Percentiles rank a stretch among this genome's conserved stretches.
Evolutionary conservation across 495 filamentous ascomycete genomes (phyloP).

Genomic region (Daldinia loculata): DNA sequence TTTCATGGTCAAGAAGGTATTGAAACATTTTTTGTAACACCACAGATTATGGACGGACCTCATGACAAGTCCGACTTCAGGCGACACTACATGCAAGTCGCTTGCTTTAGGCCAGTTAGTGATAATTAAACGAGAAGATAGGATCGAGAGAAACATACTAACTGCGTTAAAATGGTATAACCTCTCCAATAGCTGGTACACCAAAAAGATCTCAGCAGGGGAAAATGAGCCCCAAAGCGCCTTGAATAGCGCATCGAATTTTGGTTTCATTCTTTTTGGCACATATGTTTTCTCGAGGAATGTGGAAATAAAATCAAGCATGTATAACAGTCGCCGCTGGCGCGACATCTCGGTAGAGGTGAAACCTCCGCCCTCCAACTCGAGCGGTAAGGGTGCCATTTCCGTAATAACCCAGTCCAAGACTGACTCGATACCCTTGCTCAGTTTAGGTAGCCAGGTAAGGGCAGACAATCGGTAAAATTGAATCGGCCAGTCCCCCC

Average conservation of each 20-base stretch:
- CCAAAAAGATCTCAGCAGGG: not conserved
- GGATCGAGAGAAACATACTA: no score
- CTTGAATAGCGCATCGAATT: not conserved
- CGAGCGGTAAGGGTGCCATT: not conserved
- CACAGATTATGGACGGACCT: not conserved
- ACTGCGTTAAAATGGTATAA: no score
- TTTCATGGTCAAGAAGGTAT: not conserved
- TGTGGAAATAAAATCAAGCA: not conserved
- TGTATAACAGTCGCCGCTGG: conserved; percentile 6
- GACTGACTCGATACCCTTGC: not conserved
- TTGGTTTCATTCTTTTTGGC: no score
- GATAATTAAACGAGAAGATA: not conserved
- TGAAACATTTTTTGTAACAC: not conserved
- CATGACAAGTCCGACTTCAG: not conserved
- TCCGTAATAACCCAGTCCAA: conserved; percentile 7
- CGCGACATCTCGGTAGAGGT: conserved; percentile 15
- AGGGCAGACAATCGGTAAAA: conserved; percentile 1
- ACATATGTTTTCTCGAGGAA: not conserved
- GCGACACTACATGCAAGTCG: not conserved
- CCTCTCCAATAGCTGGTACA: not conserved
- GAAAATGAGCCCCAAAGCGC: not conserved
- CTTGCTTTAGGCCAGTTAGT: not conserved
- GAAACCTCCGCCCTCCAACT: not conserved
- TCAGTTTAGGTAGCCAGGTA: not conserved
- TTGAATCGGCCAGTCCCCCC: not conserved